A percentile compares a stretch with the other conserved stretches of the same genome.
These are phyloP conservation scores for Erigeron canadensis DNA, from an alignment of 129 eudicot genomes.

Conservation along the genomic window DNA sequence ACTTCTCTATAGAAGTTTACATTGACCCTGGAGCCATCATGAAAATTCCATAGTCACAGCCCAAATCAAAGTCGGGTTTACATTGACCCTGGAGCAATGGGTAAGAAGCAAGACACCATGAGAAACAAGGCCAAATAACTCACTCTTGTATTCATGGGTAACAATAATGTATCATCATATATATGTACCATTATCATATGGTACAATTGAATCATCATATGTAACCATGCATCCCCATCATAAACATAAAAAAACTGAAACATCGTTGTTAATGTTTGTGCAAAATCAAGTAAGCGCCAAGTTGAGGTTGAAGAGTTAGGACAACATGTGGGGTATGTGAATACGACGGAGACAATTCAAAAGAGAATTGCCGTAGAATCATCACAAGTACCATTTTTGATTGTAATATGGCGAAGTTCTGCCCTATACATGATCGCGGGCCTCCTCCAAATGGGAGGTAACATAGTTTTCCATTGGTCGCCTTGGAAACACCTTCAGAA, in stretches of 20 bases:
- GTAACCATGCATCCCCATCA: no score
- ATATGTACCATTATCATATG: no score
- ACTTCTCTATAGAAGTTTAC: conserved; percentile 3
- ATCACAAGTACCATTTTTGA: conserved; percentile 26
- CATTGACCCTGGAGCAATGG: conserved; percentile 4
- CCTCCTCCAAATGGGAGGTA: conserved; percentile 33
- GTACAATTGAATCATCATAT: no score
- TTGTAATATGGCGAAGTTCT: conserved; percentile 27
- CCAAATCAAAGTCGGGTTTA: no score
- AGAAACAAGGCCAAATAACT: conserved; percentile 6
- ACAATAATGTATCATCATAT: no score
- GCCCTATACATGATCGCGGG: conserved; percentile 31
- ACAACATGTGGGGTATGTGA: conserved; percentile 30
- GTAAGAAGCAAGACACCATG: not conserved
- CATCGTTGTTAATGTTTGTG: no score
- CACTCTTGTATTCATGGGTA: no score
- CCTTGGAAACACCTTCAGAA: conserved; percentile 20
- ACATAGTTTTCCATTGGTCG: conserved; percentile 16
- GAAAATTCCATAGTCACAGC: no score
- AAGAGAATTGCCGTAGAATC: conserved; percentile 25
- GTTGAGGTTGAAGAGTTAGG: conserved; percentile 28
- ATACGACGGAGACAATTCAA: conserved; percentile 28
- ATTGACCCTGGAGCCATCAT: conserved; percentile 23
- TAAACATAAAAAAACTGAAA: no score
- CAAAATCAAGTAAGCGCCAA: conserved; percentile 27